phyloP scores from a whole-genome alignment of 2,329 filamentous ascomycete species.

The Plectosphaerella cucumerina region DNA sequence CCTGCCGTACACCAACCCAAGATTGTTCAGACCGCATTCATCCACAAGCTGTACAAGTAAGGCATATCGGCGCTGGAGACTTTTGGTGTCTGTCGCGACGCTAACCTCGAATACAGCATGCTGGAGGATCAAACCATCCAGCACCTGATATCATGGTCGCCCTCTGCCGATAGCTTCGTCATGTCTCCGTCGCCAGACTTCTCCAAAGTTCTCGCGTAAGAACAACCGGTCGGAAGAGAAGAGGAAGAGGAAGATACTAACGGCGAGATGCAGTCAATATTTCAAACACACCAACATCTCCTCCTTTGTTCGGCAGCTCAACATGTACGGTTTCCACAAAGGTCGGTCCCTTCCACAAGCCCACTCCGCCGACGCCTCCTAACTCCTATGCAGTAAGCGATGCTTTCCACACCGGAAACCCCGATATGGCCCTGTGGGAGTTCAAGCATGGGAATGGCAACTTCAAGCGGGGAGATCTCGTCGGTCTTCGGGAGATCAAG shows the following conservation, averaged over 20 bases:
- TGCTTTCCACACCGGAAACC: conserved; percentile 92
- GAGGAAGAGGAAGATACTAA: no score
- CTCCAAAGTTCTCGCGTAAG: conserved; percentile 94
- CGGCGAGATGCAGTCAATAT: conserved; percentile 65
- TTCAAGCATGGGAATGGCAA: conserved; percentile 98
- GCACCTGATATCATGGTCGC: conserved; percentile 95
- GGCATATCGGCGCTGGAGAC: conserved; percentile 19
- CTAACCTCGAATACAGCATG: conserved; percentile 63
- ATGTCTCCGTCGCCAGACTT: conserved; percentile 98
- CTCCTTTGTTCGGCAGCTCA: conserved; percentile 94
- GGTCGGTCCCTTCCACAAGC: conserved; percentile 44
- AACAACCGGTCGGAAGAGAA: background rate
- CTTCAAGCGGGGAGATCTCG: conserved; percentile 91
- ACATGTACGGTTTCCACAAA: conserved; percentile 99
- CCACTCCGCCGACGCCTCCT: conserved; percentile 5
- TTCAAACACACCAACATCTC: conserved; percentile 99
- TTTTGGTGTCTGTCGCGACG: conserved; percentile 5
- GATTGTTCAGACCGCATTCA: conserved; percentile 97
- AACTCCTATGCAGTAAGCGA: conserved; percentile 70
- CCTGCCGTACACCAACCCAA: conserved; percentile 88
- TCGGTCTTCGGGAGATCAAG: conserved; percentile 91
- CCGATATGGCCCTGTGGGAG: conserved; percentile 94
- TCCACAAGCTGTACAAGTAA: conserved; percentile 98
- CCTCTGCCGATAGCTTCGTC: conserved; percentile 91
- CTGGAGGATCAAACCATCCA: conserved; percentile 90